Percentiles rank a stretch among this genome's conserved stretches.
Conservation (phyloP, 768 basidiomycete species). For the Sporobolomyces pararoseus region DNA sequence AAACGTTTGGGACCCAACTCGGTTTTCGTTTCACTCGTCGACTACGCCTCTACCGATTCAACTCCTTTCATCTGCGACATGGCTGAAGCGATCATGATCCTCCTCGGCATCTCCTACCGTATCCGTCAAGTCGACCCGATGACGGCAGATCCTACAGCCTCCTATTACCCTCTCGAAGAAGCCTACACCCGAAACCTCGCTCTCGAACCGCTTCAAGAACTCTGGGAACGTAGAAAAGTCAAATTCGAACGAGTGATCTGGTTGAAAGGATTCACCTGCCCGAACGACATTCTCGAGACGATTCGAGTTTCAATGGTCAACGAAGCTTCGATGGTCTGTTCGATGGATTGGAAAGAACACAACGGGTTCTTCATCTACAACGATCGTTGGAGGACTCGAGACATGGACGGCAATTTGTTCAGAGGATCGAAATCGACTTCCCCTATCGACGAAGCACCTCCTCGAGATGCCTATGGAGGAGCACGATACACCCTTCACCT, state of each 20-base stretch:
- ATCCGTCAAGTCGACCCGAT: constrained; percentile 88
- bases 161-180: constrained; percentile 94
- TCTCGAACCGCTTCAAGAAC: constrained; percentile 81
- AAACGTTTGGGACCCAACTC: constrained; percentile 82
- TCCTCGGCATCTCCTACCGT: constrained; percentile 87
- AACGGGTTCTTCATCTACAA: constrained; percentile 98
- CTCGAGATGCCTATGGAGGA: constrained; percentile 76
- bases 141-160: constrained; percentile 79
- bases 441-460: constrained; percentile 83
- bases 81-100: constrained; percentile 87
- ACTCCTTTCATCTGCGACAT: constrained; percentile 91
- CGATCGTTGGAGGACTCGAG: constrained; percentile 96
- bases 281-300: constrained; percentile 94
- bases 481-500: constrained; percentile 82
- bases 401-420: constrained; percentile 97
- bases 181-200: constrained; percentile 89
- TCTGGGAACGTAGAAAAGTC: constrained; percentile 69
- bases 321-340: constrained; percentile 95
- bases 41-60: constrained; percentile 91
- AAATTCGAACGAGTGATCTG: constrained; percentile 87
- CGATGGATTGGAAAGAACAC: constrained; percentile 99
- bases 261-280: constrained; percentile 98
- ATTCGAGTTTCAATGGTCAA: constrained; percentile 85
- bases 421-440: constrained; percentile 92
- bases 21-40: constrained; percentile 95